These are phyloP conservation scores for Santalum album DNA, from an alignment of 164 flowering plant species.

Conservation along the genomic window DNA sequence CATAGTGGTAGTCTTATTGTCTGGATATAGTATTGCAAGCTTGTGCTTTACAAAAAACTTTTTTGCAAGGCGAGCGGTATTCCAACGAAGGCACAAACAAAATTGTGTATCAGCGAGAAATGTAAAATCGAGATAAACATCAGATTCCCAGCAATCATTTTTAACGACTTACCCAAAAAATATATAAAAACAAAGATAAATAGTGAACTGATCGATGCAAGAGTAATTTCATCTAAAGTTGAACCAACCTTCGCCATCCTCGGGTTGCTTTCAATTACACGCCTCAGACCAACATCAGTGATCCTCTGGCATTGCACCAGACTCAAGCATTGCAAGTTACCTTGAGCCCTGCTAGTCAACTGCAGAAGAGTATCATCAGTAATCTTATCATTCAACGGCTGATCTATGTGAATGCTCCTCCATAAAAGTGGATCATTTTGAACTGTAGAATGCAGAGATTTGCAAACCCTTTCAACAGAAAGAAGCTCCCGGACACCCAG, in stretches of 20 bases:
- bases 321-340: constrained; percentile 65
- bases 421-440: constrained; percentile 55
- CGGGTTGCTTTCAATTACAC: constrained; percentile 59
- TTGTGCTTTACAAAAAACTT: too few species aligned
- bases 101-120: too few species aligned
- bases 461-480: constrained; percentile 60
- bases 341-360: constrained; percentile 59
- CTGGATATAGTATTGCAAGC: too few species aligned
- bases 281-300: constrained; percentile 72
- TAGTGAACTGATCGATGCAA: too few species aligned
- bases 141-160: too few species aligned
- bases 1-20: too few species aligned
- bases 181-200: too few species aligned
- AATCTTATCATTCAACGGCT: constrained; percentile 61
- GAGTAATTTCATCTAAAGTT: too few species aligned
- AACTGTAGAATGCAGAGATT: constrained; percentile 35
- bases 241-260: constrained; percentile 57
- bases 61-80: too few species aligned
- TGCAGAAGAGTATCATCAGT: constrained; percentile 63
- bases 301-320: constrained; percentile 59
- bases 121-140: too few species aligned
- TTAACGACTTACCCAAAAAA: too few species aligned
- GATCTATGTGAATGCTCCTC: constrained; percentile 66
- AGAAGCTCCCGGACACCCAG: constrained; percentile 66
- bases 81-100: too few species aligned